phyloP scores from a whole-genome alignment of 176 grass and related monocot species.

The Raddia guianensis region DNA sequence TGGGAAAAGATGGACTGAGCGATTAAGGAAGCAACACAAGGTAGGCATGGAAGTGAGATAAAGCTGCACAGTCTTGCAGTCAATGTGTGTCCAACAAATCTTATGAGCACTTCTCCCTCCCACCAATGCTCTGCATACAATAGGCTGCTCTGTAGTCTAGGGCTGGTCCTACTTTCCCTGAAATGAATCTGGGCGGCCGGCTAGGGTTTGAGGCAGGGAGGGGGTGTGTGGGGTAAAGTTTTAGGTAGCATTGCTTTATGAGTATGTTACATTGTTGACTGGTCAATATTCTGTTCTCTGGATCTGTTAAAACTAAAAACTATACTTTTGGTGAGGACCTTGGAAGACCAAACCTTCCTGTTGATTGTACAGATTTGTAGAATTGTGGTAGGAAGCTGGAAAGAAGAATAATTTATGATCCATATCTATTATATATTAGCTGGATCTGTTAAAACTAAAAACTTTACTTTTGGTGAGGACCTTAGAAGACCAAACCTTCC shows the following conservation, averaged over 20 bases:
- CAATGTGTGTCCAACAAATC: no score
- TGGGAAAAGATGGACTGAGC: no score
- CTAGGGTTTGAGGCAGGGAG: no score
- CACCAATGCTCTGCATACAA: no score
- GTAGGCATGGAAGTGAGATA: no score
- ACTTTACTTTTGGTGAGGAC: conserved; percentile 34
- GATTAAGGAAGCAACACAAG: no score
- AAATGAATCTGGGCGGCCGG: no score
- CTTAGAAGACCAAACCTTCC: conserved; percentile 31
- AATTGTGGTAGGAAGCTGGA: conserved; percentile 18
- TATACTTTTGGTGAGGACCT: conserved; percentile 32
- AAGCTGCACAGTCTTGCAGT: no score
- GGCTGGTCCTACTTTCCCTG: no score
- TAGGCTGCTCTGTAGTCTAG: no score
- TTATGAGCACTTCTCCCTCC: no score
- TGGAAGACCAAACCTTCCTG: conserved; percentile 34
- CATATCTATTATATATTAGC: conserved; percentile 1
- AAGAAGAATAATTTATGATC: conserved; percentile 8
- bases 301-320: conserved; percentile 27
- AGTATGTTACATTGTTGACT: conserved; percentile 39
- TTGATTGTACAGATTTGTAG: neutral
- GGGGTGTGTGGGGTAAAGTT: no score
- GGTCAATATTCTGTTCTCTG: conserved; percentile 48
- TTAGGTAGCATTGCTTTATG: conserved; percentile 32
- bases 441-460: conserved; percentile 30